Evolutionary conservation across 2,329 filamentous ascomycete genomes (phyloP), one percentile per base, ranked within the genome.

Genomic region (Sclerotinia trifoliorum): DNA sequence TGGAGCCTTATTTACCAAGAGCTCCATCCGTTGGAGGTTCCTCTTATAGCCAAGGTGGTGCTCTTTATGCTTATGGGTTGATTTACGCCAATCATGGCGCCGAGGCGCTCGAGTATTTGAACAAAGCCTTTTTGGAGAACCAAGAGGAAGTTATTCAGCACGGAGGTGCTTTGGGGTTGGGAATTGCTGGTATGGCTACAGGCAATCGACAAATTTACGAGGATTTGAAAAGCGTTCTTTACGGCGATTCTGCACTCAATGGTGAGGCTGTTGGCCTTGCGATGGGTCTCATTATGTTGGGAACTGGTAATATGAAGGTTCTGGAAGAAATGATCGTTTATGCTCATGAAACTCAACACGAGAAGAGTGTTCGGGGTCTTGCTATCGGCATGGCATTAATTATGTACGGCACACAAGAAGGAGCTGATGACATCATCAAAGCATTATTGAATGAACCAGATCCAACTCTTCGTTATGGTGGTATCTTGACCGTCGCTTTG

Each of bases 61-160:
- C 95, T 32, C 84, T 99, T 2, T 99, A 96, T 77, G 95, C 95
- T 2, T 93, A 97, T 71, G 95, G 95, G 74, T 81, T 99, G 65
- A 97, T 99, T 69, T 97, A 98, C 77, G 94, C 95, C 75, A 99
- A 99, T 80, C 95, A 98, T 76, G 95, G 95, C 70, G 93, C 93
- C 5, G 91, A 94, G 76, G 95, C 96, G 19, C 82, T 95, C 5
- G 89, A 92, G 51, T 94, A 94, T 74, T 85, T 96, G 49, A 88
- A 89, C 71, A 84, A 84, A 39, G 90, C 93, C 76, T 94, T 96
- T 78, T 86, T 84, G 55, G 85, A 88, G 52, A 90, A 91, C 5
- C 87, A 91, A 67, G 92, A 95, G 80, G 95, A 99, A 79, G 93
- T 98, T 58, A 93, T 99, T 60, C 94, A 97, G 80, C 95, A 99